Evolutionary conservation across 176 grass and related monocot species (phyloP).

Genomic region (Secale cereale): DNA sequence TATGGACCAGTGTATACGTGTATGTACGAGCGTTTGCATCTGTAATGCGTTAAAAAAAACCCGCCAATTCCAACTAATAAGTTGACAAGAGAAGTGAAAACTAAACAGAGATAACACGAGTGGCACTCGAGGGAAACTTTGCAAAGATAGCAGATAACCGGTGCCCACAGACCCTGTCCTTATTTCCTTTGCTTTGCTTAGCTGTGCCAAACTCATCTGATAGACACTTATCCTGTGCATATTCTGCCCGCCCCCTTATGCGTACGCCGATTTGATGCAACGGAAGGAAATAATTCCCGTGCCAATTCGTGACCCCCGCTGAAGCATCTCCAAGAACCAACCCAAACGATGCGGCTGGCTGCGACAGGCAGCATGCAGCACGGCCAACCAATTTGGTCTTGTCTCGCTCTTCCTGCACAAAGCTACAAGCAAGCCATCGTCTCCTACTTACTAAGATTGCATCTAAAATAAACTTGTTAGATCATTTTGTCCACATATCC

Average conservation of each 20-base stretch:
- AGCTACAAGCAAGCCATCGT: not conserved
- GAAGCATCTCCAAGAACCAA: not conserved
- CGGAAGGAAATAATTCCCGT: not conserved
- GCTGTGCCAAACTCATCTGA: conserved; percentile 24
- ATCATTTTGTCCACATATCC: not conserved
- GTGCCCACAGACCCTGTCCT: not conserved
- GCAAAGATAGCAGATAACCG: not conserved
- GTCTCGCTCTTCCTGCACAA: not conserved
- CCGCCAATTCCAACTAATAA: not conserved
- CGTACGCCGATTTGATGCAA: conserved; percentile 5
- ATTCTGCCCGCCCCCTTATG: not conserved
- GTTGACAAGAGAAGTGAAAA: not conserved
- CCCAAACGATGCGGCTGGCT: conserved; percentile 10
- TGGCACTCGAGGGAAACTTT: not conserved
- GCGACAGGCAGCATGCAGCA: conserved; percentile 11
- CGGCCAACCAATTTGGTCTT: conserved; percentile 1
- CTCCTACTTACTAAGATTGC: not conserved
- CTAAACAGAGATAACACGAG: not conserved
- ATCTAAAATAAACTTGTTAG: not conserved
- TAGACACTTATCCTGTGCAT: conserved; percentile 11
- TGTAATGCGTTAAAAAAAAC: too few species aligned
- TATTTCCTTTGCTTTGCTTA: not conserved
- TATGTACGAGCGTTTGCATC: too few species aligned
- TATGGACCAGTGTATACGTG: too few species aligned
- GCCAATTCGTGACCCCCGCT: not conserved